phyloP scores from a whole-genome alignment of 1,139 yeast species.

The Magnusiomyces paraingens region DNA sequence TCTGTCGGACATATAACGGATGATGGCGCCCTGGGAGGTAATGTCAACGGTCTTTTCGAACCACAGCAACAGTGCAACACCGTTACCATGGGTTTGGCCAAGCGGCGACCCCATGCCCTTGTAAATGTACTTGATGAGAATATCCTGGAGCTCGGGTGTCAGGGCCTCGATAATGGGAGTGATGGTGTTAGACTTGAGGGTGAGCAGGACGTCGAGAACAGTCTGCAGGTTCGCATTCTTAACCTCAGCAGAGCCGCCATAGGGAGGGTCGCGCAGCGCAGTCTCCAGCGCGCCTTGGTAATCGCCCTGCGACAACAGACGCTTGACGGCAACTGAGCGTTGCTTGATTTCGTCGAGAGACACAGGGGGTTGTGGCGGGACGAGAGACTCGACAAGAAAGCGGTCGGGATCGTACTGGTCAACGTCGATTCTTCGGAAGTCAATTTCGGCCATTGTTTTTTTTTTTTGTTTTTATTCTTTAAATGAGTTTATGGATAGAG shows the following conservation, averaged over 20 bases:
- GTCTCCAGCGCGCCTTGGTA: conserved; percentile 57
- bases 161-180: conserved; percentile 53
- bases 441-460: conserved; percentile 18
- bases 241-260: conserved; percentile 58
- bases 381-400: conserved; percentile 58
- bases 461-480: background rate
- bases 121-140: conserved; percentile 76
- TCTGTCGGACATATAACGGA: conserved; percentile 79
- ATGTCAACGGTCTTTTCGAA: conserved; percentile 81
- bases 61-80: conserved; percentile 84
- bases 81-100: conserved; percentile 67
- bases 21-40: conserved; percentile 85
- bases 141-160: conserved; percentile 61
- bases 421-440: conserved; percentile 73
- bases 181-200: conserved; percentile 71
- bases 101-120: conserved; percentile 72
- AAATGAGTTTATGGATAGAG: background rate
- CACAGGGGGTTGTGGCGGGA: conserved; percentile 44
- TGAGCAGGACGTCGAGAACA: conserved; percentile 67
- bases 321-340: conserved; percentile 53
- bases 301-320: conserved; percentile 65
- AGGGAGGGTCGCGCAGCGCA: conserved; percentile 72
- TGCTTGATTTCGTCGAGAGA: conserved; percentile 50
- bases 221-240: conserved; percentile 48
- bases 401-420: conserved; percentile 85